Evolutionary conservation across 1,139 yeast genomes (phyloP).

Genomic region (Zygosaccharomyces sapae): DNA sequence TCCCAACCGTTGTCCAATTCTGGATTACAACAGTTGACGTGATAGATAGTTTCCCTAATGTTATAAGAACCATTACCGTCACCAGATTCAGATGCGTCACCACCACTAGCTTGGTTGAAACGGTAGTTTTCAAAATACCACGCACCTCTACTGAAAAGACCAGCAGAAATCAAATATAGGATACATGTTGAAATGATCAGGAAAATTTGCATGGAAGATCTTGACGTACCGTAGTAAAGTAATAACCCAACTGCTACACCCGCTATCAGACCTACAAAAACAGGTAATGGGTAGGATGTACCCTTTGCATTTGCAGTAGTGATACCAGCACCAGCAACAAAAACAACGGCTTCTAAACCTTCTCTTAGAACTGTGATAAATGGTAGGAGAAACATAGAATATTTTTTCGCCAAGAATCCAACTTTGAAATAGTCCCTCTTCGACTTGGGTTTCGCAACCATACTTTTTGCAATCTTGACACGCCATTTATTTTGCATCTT

Average conservation of each 20-base stretch:
- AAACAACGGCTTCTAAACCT: constrained; percentile 88
- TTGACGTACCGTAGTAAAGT: constrained; percentile 72
- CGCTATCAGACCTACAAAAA: constrained; percentile 67
- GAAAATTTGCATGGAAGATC: constrained; percentile 71
- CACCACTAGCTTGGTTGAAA: constrained; percentile 66
- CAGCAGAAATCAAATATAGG: constrained; percentile 81
- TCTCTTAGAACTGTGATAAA: constrained; percentile 81
- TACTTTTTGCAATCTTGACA: constrained; percentile 53
- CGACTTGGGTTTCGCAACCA: constrained; percentile 42
- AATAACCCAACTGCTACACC: constrained; percentile 64
- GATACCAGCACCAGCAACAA: constrained; percentile 84
- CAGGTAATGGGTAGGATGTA: constrained; percentile 77
- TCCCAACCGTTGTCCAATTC: constrained; percentile 89
- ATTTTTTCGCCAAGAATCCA: constrained; percentile 47
- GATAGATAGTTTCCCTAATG: constrained; percentile 75
- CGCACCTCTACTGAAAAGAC: constrained; percentile 82
- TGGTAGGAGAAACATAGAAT: constrained; percentile 75
- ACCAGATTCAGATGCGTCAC: constrained; percentile 86
- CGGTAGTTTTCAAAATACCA: constrained; percentile 75
- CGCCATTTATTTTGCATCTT: constrained; percentile 89
- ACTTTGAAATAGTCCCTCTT: constrained; percentile 38
- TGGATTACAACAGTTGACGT: constrained; percentile 92
- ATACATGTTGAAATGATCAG: constrained; percentile 76
- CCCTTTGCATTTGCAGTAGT: constrained; percentile 50
- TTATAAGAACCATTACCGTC: constrained; percentile 92